Evolutionary conservation across 2,329 filamentous ascomycete genomes (phyloP).

Genomic region (Trichoderma sp.): DNA sequence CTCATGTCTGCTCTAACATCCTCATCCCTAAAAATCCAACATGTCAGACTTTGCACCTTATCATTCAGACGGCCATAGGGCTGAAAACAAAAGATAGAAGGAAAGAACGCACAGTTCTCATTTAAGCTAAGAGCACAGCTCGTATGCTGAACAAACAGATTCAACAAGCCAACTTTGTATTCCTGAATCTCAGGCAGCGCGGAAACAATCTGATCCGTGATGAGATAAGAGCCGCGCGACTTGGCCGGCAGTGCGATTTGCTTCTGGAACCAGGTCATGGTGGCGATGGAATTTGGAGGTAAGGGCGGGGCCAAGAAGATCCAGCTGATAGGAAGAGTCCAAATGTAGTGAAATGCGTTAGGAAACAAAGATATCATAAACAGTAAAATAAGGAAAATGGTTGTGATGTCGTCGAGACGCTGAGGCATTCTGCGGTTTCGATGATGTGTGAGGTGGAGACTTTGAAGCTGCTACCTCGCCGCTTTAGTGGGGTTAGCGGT

Average conservation of each 20-base stretch:
- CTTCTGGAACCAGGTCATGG: conserved; percentile 82
- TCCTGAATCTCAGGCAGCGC: conserved; percentile 75
- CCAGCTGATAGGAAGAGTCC: conserved; percentile 49
- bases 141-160: conserved; percentile 95
- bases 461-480: conserved; percentile 16
- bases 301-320: conserved; percentile 35
- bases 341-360: conserved; percentile 52
- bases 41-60: not conserved
- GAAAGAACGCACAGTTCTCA: conserved; percentile 67
- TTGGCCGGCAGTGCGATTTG: conserved; percentile 75
- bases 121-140: conserved; percentile 88
- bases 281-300: conserved; percentile 33
- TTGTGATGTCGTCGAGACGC: conserved; percentile 41
- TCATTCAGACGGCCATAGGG: not conserved
- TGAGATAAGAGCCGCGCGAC: conserved; percentile 82
- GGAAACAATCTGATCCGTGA: conserved; percentile 73
- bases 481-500: conserved; percentile 19
- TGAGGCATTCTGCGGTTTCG: conserved; percentile 39
- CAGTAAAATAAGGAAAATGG: conserved; percentile 50
- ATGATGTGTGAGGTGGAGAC: conserved; percentile 32
- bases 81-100: not conserved
- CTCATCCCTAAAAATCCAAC: conserved; percentile 46
- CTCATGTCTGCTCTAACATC: conserved; percentile 94
- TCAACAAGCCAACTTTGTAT: conserved; percentile 84
- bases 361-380: conserved; percentile 54